Evolutionary conservation across 2,329 filamentous ascomycete genomes (phyloP).

Genomic region (Pseudogymnoascus sp.): DNA sequence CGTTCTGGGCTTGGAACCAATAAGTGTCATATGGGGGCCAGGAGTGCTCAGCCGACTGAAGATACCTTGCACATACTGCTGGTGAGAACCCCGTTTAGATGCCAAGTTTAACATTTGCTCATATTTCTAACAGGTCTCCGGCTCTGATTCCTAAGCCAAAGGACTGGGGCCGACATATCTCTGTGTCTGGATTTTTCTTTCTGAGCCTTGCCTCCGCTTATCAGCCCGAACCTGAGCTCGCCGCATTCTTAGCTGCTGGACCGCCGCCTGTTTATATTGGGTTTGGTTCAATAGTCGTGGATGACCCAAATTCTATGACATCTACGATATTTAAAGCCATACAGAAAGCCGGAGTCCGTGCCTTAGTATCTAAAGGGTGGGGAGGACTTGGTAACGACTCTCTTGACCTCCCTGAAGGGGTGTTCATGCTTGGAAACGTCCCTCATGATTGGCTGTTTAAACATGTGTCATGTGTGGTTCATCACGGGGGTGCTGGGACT

Average conservation of each 20-base stretch:
- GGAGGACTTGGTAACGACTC: slow-evolving; percentile 54
- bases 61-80: slow-evolving; percentile 67
- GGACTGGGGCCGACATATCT: slow-evolving; percentile 61
- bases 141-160: slow-evolving; percentile 56
- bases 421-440: slow-evolving; percentile 65
- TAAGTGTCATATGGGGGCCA: slow-evolving; percentile 69
- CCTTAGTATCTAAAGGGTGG: slow-evolving; percentile 68
- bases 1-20: slow-evolving; percentile 61
- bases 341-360: slow-evolving; percentile 55
- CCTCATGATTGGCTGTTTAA: slow-evolving; percentile 74
- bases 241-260: slow-evolving; percentile 46
- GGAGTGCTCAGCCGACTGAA: slow-evolving; percentile 63
- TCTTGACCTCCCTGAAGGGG: slow-evolving; percentile 46
- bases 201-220: slow-evolving; percentile 58
- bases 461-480: slow-evolving; percentile 55
- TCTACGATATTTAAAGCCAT: slow-evolving; percentile 64
- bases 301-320: slow-evolving; percentile 60
- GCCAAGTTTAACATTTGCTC: not conserved
- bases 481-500: slow-evolving; percentile 71
- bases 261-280: slow-evolving; percentile 63
- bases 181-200: slow-evolving; percentile 72
- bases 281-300: slow-evolving; percentile 68
- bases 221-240: slow-evolving; percentile 46
- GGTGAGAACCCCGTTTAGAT: slow-evolving; percentile 29
- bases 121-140: slow-evolving; percentile 36